Evolutionary conservation across 306 rosid genomes (phyloP).

Genomic region (Prosopis cineraria): DNA sequence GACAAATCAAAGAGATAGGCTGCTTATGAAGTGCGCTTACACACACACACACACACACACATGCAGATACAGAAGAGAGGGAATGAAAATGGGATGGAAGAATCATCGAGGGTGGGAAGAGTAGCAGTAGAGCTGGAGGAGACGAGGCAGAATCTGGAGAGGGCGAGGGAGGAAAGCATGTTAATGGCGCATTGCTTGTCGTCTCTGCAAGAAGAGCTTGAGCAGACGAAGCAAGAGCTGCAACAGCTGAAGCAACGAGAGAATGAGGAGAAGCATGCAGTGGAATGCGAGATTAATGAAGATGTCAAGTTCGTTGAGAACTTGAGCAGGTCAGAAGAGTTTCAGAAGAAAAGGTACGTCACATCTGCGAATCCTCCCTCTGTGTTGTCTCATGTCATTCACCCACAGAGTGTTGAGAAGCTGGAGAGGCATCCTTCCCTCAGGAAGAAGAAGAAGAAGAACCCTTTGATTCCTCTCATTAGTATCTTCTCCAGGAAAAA

Average conservation of each 20-base stretch:
- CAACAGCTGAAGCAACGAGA: conserved; percentile 49
- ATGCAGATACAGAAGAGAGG: conserved; percentile 48
- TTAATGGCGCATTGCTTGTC: conserved; percentile 69
- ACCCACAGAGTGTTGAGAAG: conserved; percentile 55
- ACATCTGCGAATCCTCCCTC: conserved; percentile 87
- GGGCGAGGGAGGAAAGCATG: conserved; percentile 73
- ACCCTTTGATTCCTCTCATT: conserved; percentile 62
- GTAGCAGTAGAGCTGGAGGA: conserved; percentile 71
- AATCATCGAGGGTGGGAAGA: conserved; percentile 43
- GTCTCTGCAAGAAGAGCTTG: conserved; percentile 73
- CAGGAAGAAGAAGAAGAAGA: conserved; percentile 73
- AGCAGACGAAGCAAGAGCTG: conserved; percentile 68
- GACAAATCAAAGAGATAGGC: too few species aligned
- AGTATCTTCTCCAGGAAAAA: conserved; percentile 77
- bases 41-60: too few species aligned
- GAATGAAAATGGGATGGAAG: conserved; percentile 40
- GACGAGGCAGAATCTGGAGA: conserved; percentile 67
- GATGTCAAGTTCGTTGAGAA: conserved; percentile 65
- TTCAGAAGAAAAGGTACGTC: conserved; percentile 88
- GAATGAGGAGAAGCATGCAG: conserved; percentile 36
- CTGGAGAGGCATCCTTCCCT: conserved; percentile 76
- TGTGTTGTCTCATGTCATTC: conserved; percentile 38
- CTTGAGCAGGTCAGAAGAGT: conserved; percentile 50
- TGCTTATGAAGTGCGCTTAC: not conserved
- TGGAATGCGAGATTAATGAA: conserved; percentile 53